Base-by-base conservation (phyloP, 148 eudicot species). In the Camellia japonica region DNA sequence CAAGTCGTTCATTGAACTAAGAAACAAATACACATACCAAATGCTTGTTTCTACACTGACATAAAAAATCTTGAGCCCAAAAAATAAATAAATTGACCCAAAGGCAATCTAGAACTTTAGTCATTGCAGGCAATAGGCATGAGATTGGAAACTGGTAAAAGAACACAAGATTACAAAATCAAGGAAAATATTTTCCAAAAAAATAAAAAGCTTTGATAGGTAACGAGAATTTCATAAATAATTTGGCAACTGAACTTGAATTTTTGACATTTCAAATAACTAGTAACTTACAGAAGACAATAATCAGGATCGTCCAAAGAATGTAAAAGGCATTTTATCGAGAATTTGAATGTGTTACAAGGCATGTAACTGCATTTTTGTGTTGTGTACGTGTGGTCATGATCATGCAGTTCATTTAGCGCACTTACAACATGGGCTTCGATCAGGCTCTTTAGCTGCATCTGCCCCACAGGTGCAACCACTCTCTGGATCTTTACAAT, bases 401-500 rank as follows among this genome's bases (percentile, higher is more conserved):
- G 70, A 52, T 77, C 23, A 61, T n/a, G 46, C 73, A 72, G 74
- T 56, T 51, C 62, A 60, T 52, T 52, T 60, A 73, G 80, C 78
- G 67, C 82, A 93, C 99, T 93, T 90, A 96, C 99, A 79, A 94
- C 95, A 77, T 96, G 99, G 70, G 95, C 92, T 90, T 96, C 95
- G 68, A 96, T 92, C 8, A 96, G 93, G 87, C 78, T 89, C 91
- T 93, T 96, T 15, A 96, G 95, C 86, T 92, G 98, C 93, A 92
- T 90, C 89, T 94, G 98, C 65, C 99, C 98, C 16, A 94, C 99
- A 12, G 95, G 95, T 71, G 99, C 98, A 81, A 89, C 91, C 87
- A 96, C 98, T 90, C 99, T 94, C 89, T 96, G 99, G 82, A 94
- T 87, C 87, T 96, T 96, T 79, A 94, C 99, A 13, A 96, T 96